Base-by-base conservation (phyloP, 2,329 filamentous ascomycete genomes). In the Zasmidium cellare region DNA sequence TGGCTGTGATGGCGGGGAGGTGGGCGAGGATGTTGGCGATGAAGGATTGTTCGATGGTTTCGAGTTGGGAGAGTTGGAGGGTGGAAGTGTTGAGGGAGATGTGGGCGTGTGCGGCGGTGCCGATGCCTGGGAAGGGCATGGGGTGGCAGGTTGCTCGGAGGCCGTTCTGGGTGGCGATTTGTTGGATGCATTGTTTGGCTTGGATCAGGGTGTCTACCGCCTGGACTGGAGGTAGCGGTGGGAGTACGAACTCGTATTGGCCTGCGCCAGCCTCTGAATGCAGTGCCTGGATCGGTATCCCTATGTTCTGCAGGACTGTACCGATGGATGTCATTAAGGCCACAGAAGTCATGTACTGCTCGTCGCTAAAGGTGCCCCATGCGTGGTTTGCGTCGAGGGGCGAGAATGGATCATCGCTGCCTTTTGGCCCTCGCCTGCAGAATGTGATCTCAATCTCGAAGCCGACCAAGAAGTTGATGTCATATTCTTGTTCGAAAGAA, bases 391-490 rank as follows among this genome's bases (percentile, higher is more conserved):
- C 79, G 7, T 82, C 82, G n/a, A 81, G 70, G 0, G 88, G 78
- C 67, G 9, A 51, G 65, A 60, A 78, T 12, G 35, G 14, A 28
- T 64, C 53, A 23, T 38, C 35, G 25, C 46, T 45, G 16, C 20
- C 53, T 23, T n/a, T 19, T 16, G 47, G 47, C 18, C 56, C 57
- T 25, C 47, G 53, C 2, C 46, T 41, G 23, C 93, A 77, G 62
- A 96, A 86, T 1, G 90, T 80, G 9, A 94, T 84, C 72, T 96
- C 91, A 44, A 96, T 85, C 72, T 96, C 91, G 64, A 94, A 96
- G 0, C 91, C 91, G 16, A 91, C 74, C 0, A 87, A 77, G 49
- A 92, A 84, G 2, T 79, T 73, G 2, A 91, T 77, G 1, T 79
- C 78, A 38, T 79, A 73, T 5, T 83, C 76, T 1, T 74, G 65